phyloP scores from a whole-genome alignment of 495 filamentous ascomycete species.

The Cryomyces minteri region DNA sequence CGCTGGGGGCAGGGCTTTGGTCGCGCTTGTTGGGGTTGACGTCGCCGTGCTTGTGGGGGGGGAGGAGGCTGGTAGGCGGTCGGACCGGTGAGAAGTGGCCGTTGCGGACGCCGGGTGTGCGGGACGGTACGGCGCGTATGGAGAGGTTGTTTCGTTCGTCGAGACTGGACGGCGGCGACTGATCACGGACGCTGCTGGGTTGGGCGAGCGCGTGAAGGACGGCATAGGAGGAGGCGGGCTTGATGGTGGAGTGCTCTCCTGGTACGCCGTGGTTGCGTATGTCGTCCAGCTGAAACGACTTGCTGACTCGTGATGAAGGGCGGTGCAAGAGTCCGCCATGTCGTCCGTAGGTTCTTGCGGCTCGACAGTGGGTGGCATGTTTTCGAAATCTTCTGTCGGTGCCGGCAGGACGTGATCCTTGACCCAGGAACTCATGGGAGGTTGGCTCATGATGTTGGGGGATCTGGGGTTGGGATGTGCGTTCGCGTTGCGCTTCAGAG shows the following conservation, averaged over 20 bases:
- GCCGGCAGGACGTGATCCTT: not conserved
- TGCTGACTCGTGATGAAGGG: constrained; percentile 21
- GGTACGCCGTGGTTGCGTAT: constrained; percentile 36
- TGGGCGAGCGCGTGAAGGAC: constrained; percentile 17
- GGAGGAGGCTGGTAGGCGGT: not conserved
- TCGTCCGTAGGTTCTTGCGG: too few relatives aligned
- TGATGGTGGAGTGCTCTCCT: constrained; percentile 25
- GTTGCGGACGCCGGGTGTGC: not conserved
- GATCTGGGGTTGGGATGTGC: constrained; percentile 6
- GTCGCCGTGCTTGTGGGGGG: not conserved
- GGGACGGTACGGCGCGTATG: not conserved
- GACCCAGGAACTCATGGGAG: constrained; percentile 1
- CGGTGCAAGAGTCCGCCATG: too few relatives aligned
- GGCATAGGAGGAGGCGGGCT: constrained; percentile 23
- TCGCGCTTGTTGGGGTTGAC: constrained; percentile 8
- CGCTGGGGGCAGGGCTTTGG: constrained; percentile 38
- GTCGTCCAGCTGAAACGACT: constrained; percentile 64
- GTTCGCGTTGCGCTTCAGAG: constrained; percentile 3
- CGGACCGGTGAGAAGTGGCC: not conserved
- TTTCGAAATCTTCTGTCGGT: too few relatives aligned
- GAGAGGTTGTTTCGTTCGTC: not conserved
- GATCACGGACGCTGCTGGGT: not conserved
- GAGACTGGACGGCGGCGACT: not conserved
- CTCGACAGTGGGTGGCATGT: too few relatives aligned
- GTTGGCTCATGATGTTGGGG: not conserved